phyloP scores from a whole-genome alignment of 192 early-diverging fungal species.

The Entrophospora sp. region DNA sequence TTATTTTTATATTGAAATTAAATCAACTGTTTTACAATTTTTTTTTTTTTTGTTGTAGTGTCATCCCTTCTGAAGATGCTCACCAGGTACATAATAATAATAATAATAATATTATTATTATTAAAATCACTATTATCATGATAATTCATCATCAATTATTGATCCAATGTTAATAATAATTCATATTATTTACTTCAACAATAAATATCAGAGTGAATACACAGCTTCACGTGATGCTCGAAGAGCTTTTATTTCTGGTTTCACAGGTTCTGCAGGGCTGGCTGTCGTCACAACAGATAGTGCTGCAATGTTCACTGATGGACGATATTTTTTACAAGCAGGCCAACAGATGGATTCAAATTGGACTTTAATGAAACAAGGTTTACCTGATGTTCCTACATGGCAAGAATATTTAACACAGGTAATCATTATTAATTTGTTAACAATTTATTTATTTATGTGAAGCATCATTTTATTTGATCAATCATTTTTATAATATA shows the following conservation, averaged over 20 bases:
- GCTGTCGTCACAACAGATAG: slow-evolving; percentile 73
- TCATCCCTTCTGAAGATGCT: slow-evolving; percentile 93
- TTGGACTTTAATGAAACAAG: slow-evolving; percentile 93
- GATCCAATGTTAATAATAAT: background rate
- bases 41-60: slow-evolving; percentile 37
- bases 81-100: slow-evolving; percentile 68
- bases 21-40: slow-evolving; percentile 3
- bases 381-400: slow-evolving; percentile 75
- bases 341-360: slow-evolving; percentile 82
- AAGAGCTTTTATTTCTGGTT: slow-evolving; percentile 86
- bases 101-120: no score
- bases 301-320: slow-evolving; percentile 93
- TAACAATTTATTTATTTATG: no score
- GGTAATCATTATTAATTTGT: slow-evolving; percentile 27
- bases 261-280: slow-evolving; percentile 93
- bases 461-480: no score
- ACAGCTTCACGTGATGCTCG: slow-evolving; percentile 83
- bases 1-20: no score
- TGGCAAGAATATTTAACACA: slow-evolving; percentile 83
- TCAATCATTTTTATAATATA: slow-evolving; percentile 2
- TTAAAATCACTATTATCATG: no score
- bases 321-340: slow-evolving; percentile 96
- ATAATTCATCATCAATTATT: no score
- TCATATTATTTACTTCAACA: background rate
- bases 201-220: slow-evolving; percentile 77